Evolutionary conservation across 23 red algal species (phyloP), one percentile per base, ranked within the genome.

Genomic region (Gracilaria vermiculophylla): DNA sequence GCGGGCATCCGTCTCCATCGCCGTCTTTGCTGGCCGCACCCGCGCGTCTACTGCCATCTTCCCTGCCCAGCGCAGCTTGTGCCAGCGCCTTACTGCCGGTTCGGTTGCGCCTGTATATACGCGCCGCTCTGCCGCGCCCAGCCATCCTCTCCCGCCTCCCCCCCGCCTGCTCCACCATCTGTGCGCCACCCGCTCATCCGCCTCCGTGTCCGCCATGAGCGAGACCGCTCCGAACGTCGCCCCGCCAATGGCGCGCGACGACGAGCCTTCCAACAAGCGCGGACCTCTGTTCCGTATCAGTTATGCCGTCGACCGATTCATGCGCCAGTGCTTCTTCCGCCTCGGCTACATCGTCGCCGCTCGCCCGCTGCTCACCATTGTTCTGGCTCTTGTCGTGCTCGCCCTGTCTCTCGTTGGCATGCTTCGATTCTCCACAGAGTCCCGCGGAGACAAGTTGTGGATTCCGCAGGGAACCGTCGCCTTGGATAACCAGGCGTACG

Each of bases 291-390:
- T 69, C 39, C 76, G 88, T 21, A 56, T 92, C 48, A 92, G 64
- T 34, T 69, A 52, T 53, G 77, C 82, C 32, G 77, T 94, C 27
- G 91, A 94, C 25, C 48, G 53, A 3, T 53, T 57, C 40, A 64
- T 94, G 69, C 50, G 82, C 54, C 50, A 36, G 12, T 80, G 77
- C 42, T 94, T 87, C 91, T 94, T 87, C 53, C 91, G 91, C 57
- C 50, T 94, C 9, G 91, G 91, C 71, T 81, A 72, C 33, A 15
- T 77, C 53, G 81, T 94, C 1, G 81, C 91, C 25, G 69, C 55
- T 4, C 67, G 75, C 42, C 91, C 91, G 1, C 27, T 79, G 45
- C 53, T 40, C 34, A 70, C 73, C 25, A 85, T 93, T 21, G 42
- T 36, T 16, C 40, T 85, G 5, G 44, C 90, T 20, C 0, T 94